These are phyloP conservation scores for Podila horticola DNA, from an alignment of 192 early-diverging fungal genomes.

Conservation along the genomic window DNA sequence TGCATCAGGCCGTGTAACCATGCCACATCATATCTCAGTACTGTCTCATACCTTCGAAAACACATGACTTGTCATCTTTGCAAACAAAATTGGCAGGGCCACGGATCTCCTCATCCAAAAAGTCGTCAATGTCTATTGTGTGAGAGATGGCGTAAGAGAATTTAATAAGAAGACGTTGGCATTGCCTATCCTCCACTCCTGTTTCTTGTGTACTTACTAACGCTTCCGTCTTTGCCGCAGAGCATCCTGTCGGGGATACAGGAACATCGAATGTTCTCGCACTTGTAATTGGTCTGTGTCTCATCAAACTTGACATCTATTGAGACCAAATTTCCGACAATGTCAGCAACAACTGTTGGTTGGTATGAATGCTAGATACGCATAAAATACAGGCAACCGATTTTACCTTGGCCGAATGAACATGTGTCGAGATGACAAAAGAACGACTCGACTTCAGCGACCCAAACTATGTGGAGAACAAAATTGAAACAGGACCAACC, in stretches of 20 bases:
- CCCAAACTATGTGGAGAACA: conserved; percentile 71
- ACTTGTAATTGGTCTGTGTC: conserved; percentile 72
- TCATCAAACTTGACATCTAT: conserved; percentile 58
- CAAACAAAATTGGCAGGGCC: conserved; percentile 83
- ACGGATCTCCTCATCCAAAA: conserved; percentile 78
- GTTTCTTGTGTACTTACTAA: conserved; percentile 60
- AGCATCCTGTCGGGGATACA: conserved; percentile 85
- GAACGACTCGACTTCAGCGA: conserved; percentile 87
- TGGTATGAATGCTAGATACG: neutral
- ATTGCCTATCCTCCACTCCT: neutral
- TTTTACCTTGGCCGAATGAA: conserved; percentile 66
- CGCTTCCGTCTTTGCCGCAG: conserved; percentile 83
- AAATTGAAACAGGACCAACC: too few relatives aligned
- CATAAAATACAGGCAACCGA: neutral
- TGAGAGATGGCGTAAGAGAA: neutral
- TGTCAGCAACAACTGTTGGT: too few relatives aligned
- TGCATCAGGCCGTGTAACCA: too few relatives aligned
- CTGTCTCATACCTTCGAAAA: conserved; percentile 63
- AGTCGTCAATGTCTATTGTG: conserved; percentile 75
- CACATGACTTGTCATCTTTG: conserved; percentile 60
- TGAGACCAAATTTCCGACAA: neutral
- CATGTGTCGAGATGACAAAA: conserved; percentile 89
- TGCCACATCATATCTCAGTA: neutral
- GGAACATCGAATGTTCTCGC: conserved; percentile 79
- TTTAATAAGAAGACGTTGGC: neutral